A percentile compares a stretch with the other conserved stretches of the same genome.
These are phyloP conservation scores for Paramyrothecium roridum DNA, from an alignment of 2,329 filamentous ascomycete species.

Conservation along the genomic window DNA sequence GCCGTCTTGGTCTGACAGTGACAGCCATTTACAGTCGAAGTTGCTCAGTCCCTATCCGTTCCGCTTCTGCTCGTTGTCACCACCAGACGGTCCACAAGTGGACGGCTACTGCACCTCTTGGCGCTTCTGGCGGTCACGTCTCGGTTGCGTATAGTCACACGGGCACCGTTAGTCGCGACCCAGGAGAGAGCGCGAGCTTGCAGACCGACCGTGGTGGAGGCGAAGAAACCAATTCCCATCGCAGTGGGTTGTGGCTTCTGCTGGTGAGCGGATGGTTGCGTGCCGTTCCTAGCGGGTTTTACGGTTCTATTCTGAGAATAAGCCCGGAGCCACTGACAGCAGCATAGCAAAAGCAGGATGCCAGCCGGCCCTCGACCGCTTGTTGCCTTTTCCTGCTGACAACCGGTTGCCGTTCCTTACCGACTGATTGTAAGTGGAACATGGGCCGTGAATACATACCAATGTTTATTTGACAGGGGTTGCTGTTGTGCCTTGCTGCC, in stretches of 20 bases:
- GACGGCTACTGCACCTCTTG: not conserved
- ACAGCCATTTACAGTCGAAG: not conserved
- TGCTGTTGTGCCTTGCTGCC: too few relatives aligned
- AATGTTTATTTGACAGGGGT: too few relatives aligned
- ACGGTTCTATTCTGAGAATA: too few relatives aligned
- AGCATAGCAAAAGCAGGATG: too few relatives aligned
- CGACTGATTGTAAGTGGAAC: too few relatives aligned
- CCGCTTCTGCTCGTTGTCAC: not conserved
- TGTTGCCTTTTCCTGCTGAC: too few relatives aligned
- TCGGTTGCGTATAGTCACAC: not conserved
- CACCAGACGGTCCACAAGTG: not conserved
- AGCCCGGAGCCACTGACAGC: too few relatives aligned
- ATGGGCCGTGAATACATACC: too few relatives aligned
- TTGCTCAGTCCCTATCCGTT: not conserved
- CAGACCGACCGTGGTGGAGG: not conserved
- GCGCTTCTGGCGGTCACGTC: not conserved
- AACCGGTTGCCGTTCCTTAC: too few relatives aligned
- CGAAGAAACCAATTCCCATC: not conserved
- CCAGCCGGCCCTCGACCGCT: too few relatives aligned
- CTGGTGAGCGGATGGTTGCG: not conserved
- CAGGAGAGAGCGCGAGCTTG: not conserved
- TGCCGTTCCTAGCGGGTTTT: not conserved
- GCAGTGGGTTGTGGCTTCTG: not conserved
- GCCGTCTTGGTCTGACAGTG: not conserved
- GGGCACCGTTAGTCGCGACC: not conserved